These are phyloP conservation scores for Curvularia sp. DNA, from an alignment of 2,329 filamentous ascomycete genomes.

Conservation along the genomic window DNA sequence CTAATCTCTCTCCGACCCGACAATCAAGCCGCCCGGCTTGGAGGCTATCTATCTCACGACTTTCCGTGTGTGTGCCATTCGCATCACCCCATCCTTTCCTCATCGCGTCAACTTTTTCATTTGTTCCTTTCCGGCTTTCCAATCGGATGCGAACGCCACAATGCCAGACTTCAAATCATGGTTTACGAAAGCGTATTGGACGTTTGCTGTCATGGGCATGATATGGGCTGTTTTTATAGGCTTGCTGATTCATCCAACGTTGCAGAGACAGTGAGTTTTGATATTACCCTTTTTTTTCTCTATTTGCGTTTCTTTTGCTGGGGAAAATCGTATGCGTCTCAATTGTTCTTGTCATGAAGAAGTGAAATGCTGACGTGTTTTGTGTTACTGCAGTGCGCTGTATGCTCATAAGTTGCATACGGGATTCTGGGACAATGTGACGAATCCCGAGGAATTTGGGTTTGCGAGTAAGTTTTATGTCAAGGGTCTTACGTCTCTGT, in stretches of 20 bases:
- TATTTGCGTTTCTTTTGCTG: not conserved
- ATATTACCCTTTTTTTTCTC: not conserved
- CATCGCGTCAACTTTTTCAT: not conserved
- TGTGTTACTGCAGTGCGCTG: conserved; percentile 65
- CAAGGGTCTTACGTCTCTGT: not conserved
- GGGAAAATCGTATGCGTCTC: not conserved
- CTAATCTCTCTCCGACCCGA: not conserved
- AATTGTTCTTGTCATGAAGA: not conserved
- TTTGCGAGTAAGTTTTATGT: conserved; percentile 70
- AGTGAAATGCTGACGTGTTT: not conserved
- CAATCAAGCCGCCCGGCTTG: not conserved
- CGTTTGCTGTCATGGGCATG: conserved; percentile 60
- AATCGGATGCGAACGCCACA: not conserved
- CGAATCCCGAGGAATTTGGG: conserved; percentile 81
- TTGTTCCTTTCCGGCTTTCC: too few species aligned
- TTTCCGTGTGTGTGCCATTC: not conserved
- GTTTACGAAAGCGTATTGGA: conserved; percentile 49
- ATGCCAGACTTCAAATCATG: conserved; percentile 41
- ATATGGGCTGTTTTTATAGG: conserved; percentile 72
- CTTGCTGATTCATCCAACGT: conserved; percentile 68
- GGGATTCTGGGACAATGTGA: conserved; percentile 73
- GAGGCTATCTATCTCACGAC: not conserved
- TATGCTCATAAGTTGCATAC: conserved; percentile 85
- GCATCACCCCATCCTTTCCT: not conserved
- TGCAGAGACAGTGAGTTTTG: conserved; percentile 79